These are phyloP conservation scores for Xylaria hypoxylon DNA, from an alignment of 2,329 filamentous ascomycete genomes.

Conservation along the genomic window DNA sequence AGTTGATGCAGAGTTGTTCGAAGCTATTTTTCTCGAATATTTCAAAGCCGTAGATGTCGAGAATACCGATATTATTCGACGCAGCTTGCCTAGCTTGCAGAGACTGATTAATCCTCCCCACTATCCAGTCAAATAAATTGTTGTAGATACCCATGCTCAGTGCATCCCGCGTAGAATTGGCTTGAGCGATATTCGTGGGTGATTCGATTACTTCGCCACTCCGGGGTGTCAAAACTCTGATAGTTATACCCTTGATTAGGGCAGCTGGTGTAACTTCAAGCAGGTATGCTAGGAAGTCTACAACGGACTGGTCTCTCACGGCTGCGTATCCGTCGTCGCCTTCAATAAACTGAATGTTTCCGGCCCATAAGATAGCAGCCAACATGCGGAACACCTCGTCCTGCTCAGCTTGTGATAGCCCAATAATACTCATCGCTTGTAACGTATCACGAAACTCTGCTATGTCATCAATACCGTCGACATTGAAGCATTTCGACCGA, in stretches of 20 bases:
- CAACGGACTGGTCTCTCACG: constrained; percentile 88
- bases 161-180: constrained; percentile 87
- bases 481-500: constrained; percentile 92
- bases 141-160: constrained; percentile 95
- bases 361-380: constrained; percentile 90
- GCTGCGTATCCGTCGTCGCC: constrained; percentile 89
- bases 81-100: constrained; percentile 81
- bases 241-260: constrained; percentile 87
- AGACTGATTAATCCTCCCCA: constrained; percentile 89
- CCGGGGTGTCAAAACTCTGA: constrained; percentile 81
- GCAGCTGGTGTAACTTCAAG: constrained; percentile 85
- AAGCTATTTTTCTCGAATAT: constrained; percentile 99
- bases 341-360: constrained; percentile 91
- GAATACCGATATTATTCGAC: constrained; percentile 89
- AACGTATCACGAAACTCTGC: constrained; percentile 91
- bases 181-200: constrained; percentile 89
- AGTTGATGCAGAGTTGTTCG: constrained; percentile 99
- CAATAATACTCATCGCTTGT: constrained; percentile 95
- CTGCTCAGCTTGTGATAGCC: constrained; percentile 86
- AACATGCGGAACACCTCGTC: constrained; percentile 98
- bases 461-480: constrained; percentile 91
- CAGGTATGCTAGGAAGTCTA: constrained; percentile 94
- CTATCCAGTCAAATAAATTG: constrained; percentile 99
- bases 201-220: constrained; percentile 76
- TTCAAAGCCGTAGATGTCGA: constrained; percentile 99